phyloP scores from a whole-genome alignment of 2,329 filamentous ascomycete genomes.

The Keithomyces neogunnii region DNA sequence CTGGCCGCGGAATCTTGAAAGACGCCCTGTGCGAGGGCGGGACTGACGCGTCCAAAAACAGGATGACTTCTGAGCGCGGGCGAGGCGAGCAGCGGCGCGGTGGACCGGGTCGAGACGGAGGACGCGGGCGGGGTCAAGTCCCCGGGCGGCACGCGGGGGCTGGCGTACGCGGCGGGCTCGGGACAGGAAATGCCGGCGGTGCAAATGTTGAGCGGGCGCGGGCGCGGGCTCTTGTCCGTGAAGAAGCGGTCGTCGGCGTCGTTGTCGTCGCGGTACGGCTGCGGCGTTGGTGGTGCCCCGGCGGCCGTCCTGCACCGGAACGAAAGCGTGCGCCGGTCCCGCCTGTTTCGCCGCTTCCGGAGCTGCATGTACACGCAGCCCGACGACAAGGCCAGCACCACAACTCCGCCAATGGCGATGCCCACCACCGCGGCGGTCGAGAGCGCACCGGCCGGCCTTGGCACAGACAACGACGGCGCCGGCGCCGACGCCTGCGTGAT shows the following conservation, averaged over 20 bases:
- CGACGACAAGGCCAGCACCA: slow-evolving; percentile 26
- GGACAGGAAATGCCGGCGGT: slow-evolving; percentile 13
- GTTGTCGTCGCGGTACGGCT: not conserved
- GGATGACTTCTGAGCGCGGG: too few species aligned
- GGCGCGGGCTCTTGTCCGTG: not conserved
- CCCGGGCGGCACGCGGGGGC: slow-evolving; percentile 8
- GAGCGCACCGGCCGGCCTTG: slow-evolving; percentile 14
- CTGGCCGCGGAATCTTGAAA: not conserved
- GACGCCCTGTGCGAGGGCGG: too few species aligned
- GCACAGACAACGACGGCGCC: not conserved
- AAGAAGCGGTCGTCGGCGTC: slow-evolving; percentile 5
- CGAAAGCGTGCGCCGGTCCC: slow-evolving; percentile 33
- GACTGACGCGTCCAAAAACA: too few species aligned
- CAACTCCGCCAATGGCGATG: slow-evolving; percentile 31
- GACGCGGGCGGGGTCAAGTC: slow-evolving; percentile 22
- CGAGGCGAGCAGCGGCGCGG: slow-evolving; percentile 23
- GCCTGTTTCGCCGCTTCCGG: slow-evolving; percentile 34
- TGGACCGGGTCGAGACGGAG: slow-evolving; percentile 24
- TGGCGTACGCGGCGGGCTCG: not conserved
- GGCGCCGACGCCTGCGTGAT: slow-evolving; percentile 24
- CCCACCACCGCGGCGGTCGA: slow-evolving; percentile 33
- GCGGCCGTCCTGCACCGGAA: slow-evolving; percentile 40
- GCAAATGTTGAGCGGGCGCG: slow-evolving; percentile 9
- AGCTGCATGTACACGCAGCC: slow-evolving; percentile 35
- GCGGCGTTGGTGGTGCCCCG: not conserved